A percentile compares a stretch with the other conserved stretches of the same genome.
phyloP scores from a whole-genome alignment of 257 asterid species.

The Orobanche coerulescens region DNA sequence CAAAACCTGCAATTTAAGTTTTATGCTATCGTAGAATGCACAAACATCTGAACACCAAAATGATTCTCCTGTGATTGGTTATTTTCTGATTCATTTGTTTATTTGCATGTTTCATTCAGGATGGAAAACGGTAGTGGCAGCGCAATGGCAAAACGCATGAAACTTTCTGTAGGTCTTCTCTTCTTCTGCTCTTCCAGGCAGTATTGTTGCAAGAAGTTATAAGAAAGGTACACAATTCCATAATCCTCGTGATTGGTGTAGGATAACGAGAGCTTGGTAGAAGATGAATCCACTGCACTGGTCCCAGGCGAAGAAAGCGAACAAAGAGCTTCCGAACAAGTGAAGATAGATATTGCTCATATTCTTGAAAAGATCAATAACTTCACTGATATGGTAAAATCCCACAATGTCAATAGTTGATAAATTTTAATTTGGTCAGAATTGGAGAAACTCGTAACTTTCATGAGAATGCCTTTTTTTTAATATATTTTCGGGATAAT shows the following conservation, averaged over 20 bases:
- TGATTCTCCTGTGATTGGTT: not conserved
- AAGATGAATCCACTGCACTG: constrained; percentile 29
- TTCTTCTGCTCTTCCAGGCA: constrained; percentile 14
- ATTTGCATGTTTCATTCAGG: constrained; percentile 14
- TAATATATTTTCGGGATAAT: constrained; percentile 7
- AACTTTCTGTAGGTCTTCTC: constrained; percentile 42
- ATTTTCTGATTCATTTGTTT: not conserved
- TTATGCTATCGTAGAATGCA: not conserved
- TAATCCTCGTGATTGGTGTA: constrained; percentile 25
- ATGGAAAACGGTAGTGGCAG: constrained; percentile 41
- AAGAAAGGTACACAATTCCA: not conserved
- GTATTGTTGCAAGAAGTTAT: constrained; percentile 14
- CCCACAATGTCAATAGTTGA: not conserved
- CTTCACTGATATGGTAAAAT: constrained; percentile 68
- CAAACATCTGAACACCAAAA: constrained; percentile 1
- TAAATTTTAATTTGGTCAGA: not conserved
- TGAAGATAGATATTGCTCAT: constrained; percentile 60
- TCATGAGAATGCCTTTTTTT: constrained; percentile 5
- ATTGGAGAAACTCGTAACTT: constrained; percentile 3
- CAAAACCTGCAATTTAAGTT: not conserved
- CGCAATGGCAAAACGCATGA: constrained; percentile 48
- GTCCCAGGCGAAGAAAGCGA: constrained; percentile 51
- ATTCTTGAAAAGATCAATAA: constrained; percentile 69
- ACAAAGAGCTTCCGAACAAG: constrained; percentile 45
- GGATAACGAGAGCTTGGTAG: constrained; percentile 28